A percentile compares a stretch with the other conserved stretches of the same genome.
These are phyloP conservation scores for Mycena olivaceomarginata DNA, from an alignment of 768 basidiomycete genomes.

Conservation along the genomic window DNA sequence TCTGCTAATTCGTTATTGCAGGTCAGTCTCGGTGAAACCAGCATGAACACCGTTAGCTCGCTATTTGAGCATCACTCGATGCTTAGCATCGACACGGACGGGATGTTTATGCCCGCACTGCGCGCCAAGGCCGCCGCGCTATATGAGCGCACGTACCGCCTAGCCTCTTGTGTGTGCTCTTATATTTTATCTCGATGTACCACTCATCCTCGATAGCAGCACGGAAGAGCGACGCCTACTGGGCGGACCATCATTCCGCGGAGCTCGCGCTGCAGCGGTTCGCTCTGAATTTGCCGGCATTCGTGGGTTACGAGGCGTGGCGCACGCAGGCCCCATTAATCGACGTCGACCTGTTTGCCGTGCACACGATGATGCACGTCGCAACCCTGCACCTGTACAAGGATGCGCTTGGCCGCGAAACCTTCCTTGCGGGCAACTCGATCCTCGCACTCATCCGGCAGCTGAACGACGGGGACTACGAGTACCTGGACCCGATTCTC, in stretches of 20 bases:
- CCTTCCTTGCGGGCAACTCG: constrained; percentile 65
- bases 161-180: constrained; percentile 59
- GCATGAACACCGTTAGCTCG: constrained; percentile 36
- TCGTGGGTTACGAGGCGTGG: constrained; percentile 58
- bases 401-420: constrained; percentile 62
- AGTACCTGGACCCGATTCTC: constrained; percentile 72
- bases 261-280: constrained; percentile 69
- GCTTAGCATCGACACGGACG: constrained; percentile 46
- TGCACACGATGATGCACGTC: constrained; percentile 71
- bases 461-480: constrained; percentile 70
- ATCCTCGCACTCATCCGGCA: constrained; percentile 67
- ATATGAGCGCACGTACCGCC: constrained; percentile 71
- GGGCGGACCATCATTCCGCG: constrained; percentile 64
- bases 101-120: constrained; percentile 60
- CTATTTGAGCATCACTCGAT: constrained; percentile 41
- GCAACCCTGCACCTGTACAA: constrained; percentile 72
- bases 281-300: constrained; percentile 60
- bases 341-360: constrained; percentile 65
- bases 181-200: too few relatives aligned
- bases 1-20: not conserved
- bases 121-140: constrained; percentile 72
- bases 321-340: constrained; percentile 56
- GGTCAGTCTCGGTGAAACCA: constrained; percentile 24
- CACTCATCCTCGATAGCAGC: constrained; percentile 42
- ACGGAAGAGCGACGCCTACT: constrained; percentile 54